These are phyloP conservation scores for Fusarium ramigenum DNA, from an alignment of 2,329 filamentous ascomycete species.

Conservation along the genomic window DNA sequence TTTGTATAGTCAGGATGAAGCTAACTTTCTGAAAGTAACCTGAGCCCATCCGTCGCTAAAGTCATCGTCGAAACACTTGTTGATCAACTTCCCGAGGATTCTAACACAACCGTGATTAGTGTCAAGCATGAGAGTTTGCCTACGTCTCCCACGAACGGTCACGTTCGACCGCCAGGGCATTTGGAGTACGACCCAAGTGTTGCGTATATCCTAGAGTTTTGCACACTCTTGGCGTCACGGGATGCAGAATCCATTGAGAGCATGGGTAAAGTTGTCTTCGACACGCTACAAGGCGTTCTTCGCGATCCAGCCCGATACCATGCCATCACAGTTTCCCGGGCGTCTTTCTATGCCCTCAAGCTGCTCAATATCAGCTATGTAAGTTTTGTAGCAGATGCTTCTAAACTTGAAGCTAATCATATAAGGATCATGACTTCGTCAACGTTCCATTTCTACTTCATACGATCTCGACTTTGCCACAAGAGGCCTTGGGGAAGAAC, in stretches of 20 bases:
- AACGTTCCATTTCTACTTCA: conserved; percentile 92
- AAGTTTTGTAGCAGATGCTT: conserved; percentile 51
- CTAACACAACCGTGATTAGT: conserved; percentile 78
- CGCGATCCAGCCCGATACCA: conserved; percentile 83
- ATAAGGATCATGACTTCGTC: conserved; percentile 86
- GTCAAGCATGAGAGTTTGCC: conserved; percentile 87
- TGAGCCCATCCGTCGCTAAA: conserved; percentile 47
- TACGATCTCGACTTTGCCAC: conserved; percentile 86
- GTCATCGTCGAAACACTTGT: conserved; percentile 74
- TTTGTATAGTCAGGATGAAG: neutral
- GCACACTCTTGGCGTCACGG: conserved; percentile 81
- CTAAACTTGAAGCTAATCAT: conserved; percentile 30
- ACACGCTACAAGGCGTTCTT: conserved; percentile 82
- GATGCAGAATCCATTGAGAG: conserved; percentile 76
- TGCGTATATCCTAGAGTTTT: conserved; percentile 91
- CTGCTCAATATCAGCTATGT: conserved; percentile 87
- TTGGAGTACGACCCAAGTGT: conserved; percentile 84
- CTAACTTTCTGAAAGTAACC: conserved; percentile 44
- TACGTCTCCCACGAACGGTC: conserved; percentile 66
- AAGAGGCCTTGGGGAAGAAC: conserved; percentile 78
- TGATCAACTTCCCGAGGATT: conserved; percentile 86
- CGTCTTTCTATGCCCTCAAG: conserved; percentile 86
- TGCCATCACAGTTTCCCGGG: conserved; percentile 82
- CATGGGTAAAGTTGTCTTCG: conserved; percentile 82
- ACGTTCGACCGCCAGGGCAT: conserved; percentile 45